A percentile compares a stretch with the other conserved stretches of the same genome.
Conservation (phyloP, 2,329 filamentous ascomycete species). For the Falciphora oryzae region DNA sequence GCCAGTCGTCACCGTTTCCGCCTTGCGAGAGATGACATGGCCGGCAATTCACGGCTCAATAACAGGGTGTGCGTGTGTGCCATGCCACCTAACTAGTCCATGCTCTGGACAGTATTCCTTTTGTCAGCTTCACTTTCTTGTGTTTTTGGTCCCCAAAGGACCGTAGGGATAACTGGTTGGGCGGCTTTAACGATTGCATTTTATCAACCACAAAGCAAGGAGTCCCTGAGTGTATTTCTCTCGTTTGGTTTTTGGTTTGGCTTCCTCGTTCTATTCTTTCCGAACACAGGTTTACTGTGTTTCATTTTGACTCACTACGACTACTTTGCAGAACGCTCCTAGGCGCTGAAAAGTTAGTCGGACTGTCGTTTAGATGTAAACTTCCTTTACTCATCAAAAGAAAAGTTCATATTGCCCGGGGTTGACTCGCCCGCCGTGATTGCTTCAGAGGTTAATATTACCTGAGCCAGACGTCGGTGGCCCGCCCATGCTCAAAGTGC, state of each 20-base stretch:
- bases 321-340: background rate
- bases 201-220: background rate
- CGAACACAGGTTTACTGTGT: background rate
- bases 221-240: background rate
- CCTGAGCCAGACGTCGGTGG: too few species aligned
- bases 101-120: background rate
- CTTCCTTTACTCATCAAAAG: background rate
- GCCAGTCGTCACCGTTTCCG: background rate
- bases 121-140: background rate
- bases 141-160: background rate
- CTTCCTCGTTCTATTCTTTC: slow-evolving; percentile 4
- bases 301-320: background rate
- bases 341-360: background rate
- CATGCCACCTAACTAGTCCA: background rate
- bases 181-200: background rate
- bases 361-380: background rate
- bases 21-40: background rate
- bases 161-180: background rate
- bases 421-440: background rate
- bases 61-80: background rate
- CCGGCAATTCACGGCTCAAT: background rate
- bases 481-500: too few species aligned
- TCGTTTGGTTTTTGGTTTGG: background rate
- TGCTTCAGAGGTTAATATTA: background rate
- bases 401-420: background rate